Conservation (phyloP, 2,329 filamentous ascomycete species). For the Aspergillus versicolor region DNA sequence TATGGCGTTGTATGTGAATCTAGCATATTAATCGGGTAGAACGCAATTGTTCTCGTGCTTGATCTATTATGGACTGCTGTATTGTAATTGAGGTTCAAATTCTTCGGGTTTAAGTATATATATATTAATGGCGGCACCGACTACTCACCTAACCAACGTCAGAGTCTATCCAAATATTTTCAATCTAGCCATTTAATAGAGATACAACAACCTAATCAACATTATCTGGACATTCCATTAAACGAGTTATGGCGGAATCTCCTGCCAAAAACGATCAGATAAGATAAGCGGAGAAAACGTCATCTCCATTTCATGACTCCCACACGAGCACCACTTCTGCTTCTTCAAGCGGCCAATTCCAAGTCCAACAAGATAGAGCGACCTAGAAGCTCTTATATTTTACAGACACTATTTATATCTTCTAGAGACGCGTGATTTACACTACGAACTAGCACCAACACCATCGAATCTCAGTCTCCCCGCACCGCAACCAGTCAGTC, state of each 20-base stretch:
- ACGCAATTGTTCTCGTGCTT: not conserved
- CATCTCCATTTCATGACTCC: conserved; percentile 2
- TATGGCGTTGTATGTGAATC: conserved; percentile 2
- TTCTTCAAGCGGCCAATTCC: not conserved
- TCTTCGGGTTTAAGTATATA: too few relatives aligned
- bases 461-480: not conserved
- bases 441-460: not conserved
- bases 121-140: too few relatives aligned
- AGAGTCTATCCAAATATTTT: too few relatives aligned
- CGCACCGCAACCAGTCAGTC: not conserved
- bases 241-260: too few relatives aligned
- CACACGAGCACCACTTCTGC: not conserved
- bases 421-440: not conserved
- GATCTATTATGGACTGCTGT: too few relatives aligned
- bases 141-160: too few relatives aligned
- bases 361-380: too few relatives aligned
- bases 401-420: not conserved
- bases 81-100: too few relatives aligned
- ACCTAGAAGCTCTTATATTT: too few relatives aligned
- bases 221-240: too few relatives aligned
- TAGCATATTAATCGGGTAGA: not conserved
- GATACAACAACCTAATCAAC: too few relatives aligned
- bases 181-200: too few relatives aligned
- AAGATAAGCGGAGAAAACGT: conserved; percentile 14
- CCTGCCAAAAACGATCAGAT: conserved; percentile 17